A percentile compares a stretch with the other conserved stretches of the same genome.
These are phyloP conservation scores for Coleophoma cylindrospora DNA, from an alignment of 2,329 filamentous ascomycete species.

Conservation along the genomic window DNA sequence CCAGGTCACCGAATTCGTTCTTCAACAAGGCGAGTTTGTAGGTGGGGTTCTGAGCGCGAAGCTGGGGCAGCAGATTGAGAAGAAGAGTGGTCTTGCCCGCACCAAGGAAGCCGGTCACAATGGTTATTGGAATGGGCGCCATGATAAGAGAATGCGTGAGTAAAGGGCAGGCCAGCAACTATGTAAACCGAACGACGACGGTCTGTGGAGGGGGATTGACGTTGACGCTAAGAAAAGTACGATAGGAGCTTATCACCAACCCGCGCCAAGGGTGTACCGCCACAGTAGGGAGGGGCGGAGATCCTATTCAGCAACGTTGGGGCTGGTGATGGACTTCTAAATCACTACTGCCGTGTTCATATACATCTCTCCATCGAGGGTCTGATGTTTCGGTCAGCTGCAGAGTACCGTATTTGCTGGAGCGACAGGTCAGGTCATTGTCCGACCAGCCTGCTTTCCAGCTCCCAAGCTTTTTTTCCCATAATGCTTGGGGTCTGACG, in stretches of 20 bases:
- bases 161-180: neutral
- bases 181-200: neutral
- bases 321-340: too few species aligned
- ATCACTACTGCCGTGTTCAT: too few species aligned
- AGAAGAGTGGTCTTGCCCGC: constrained; percentile 96
- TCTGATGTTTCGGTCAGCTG: too few species aligned
- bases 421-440: too few species aligned
- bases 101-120: constrained; percentile 93
- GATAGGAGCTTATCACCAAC: neutral
- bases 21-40: constrained; percentile 95
- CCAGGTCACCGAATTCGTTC: constrained; percentile 96
- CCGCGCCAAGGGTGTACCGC: too few species aligned
- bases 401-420: too few species aligned
- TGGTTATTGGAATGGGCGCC: constrained; percentile 81
- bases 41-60: constrained; percentile 61
- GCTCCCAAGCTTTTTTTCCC: too few species aligned
- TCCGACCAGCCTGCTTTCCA: too few species aligned
- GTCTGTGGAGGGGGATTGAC: neutral
- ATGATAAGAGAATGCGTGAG: constrained; percentile 30
- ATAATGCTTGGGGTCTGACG: too few species aligned
- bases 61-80: constrained; percentile 87
- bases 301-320: too few species aligned
- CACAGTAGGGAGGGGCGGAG: too few species aligned
- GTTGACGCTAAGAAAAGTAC: neutral
- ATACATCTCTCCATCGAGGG: too few species aligned